A percentile compares a stretch with the other conserved stretches of the same genome.
phyloP scores from a whole-genome alignment of 768 basidiomycete genomes.

The Steccherinum ochraceum region DNA sequence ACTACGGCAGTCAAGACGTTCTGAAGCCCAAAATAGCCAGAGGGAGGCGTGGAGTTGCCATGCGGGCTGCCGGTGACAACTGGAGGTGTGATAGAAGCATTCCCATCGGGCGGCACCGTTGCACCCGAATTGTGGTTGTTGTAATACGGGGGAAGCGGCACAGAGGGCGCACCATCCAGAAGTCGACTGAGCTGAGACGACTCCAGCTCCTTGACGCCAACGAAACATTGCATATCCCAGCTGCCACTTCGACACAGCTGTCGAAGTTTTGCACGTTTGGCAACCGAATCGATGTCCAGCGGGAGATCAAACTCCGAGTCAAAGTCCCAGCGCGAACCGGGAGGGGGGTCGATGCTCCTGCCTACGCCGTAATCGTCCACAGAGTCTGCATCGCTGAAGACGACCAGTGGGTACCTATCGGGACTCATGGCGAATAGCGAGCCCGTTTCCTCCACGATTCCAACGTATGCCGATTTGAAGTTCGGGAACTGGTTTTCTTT shows the following conservation, averaged over 20 bases:
- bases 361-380: slow-evolving; percentile 8
- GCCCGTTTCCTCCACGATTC: slow-evolving; percentile 61
- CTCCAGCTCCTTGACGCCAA: slow-evolving; percentile 54
- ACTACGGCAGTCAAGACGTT: not conserved
- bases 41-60: not conserved
- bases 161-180: slow-evolving; percentile 50
- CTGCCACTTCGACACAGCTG: slow-evolving; percentile 30
- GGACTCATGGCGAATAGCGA: slow-evolving; percentile 87
- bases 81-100: slow-evolving; percentile 8
- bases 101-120: slow-evolving; percentile 2
- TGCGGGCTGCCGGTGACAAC: not conserved
- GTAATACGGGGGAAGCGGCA: slow-evolving; percentile 22
- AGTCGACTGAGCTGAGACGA: slow-evolving; percentile 42
- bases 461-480: slow-evolving; percentile 71
- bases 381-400: slow-evolving; percentile 46
- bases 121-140: not conserved
- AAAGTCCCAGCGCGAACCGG: slow-evolving; percentile 19
- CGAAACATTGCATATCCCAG: slow-evolving; percentile 51
- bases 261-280: slow-evolving; percentile 36
- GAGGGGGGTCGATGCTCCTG: slow-evolving; percentile 28
- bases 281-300: slow-evolving; percentile 37
- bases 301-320: slow-evolving; percentile 27
- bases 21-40: not conserved
- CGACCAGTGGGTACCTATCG: slow-evolving; percentile 73
- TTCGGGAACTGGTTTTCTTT: slow-evolving; percentile 41